Evolutionary conservation across 495 filamentous ascomycete species (phyloP), one percentile per base, ranked within the genome.

Genomic region (Penicillium maclennaniae): DNA sequence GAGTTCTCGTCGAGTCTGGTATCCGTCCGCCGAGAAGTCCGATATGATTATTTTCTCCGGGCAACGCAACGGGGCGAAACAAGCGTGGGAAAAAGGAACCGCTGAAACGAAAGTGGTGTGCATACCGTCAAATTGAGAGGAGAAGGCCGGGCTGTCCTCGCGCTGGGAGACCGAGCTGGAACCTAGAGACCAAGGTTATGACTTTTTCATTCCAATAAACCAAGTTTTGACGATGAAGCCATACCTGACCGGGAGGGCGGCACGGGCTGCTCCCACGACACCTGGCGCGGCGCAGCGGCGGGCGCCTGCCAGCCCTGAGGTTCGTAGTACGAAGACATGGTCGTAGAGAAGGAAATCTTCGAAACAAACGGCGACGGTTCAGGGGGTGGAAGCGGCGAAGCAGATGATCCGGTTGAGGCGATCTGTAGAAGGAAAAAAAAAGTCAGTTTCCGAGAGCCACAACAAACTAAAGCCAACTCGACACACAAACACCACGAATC

Each of bases 91-190:
- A 23, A 38, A 27, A 37, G 39, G 23, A 44, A 44, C 20, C 15
- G 40, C 7, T 39, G 34, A 14, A 34, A 37, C 38, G 38, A 20
- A 46, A 54, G 40, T 55, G 28, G 37, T 56, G 31, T 59, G 44
- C 74, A 62, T 88, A 96, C 91, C 91, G 78, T 97, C 92, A 69
- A 96, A 83, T 73, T 97, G 92, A 58, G 88, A 84, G 52, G 82
- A 76, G 68, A 97, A 97, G 46, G 92, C 92, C 49, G 82, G 72
- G 41, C 80, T 70, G 40, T 96, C 91, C 56, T 93, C 87, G 51
- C 83, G 83, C 55, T 90, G 87, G 63, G 85, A 82, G 54, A 83
- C 78, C 28, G 87, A 90, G 76, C 81, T 88, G 53, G 89, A 84
- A 67, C 89, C 87, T 93, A 67, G 55, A 38, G 19, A 21, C 26